A percentile compares a stretch with the other conserved stretches of the same genome.
Conservation (phyloP, 2,329 filamentous ascomycete genomes). For the Lachnellula willkommii region DNA sequence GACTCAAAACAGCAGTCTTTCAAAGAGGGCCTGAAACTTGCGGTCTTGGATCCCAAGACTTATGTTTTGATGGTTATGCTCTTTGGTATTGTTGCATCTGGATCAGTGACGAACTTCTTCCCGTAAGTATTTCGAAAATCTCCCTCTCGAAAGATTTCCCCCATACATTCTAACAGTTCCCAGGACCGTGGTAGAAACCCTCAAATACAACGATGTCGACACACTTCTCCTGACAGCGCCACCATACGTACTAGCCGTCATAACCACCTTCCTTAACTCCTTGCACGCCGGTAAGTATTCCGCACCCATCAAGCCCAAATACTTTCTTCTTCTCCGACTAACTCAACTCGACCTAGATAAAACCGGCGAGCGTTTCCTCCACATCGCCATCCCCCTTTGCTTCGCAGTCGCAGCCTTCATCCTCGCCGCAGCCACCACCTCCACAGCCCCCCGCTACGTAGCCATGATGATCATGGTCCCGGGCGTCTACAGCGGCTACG, state of each 20-base stretch:
- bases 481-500: conserved; percentile 60
- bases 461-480: conserved; percentile 69
- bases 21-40: conserved; percentile 45
- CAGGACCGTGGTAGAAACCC: conserved; percentile 59
- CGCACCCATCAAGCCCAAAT: not conserved
- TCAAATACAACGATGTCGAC: conserved; percentile 55
- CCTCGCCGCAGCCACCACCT: conserved; percentile 57
- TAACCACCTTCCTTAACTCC: conserved; percentile 59
- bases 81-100: conserved; percentile 52
- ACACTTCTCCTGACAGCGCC: conserved; percentile 61
- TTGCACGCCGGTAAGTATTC: conserved; percentile 50
- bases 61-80: conserved; percentile 33
- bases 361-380: conserved; percentile 65
- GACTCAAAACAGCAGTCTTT: conserved; percentile 51
- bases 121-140: conserved; percentile 33
- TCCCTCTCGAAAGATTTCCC: conserved; percentile 38
- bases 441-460: conserved; percentile 58
- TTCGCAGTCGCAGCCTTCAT: conserved; percentile 62
- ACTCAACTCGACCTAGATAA: conserved; percentile 40
- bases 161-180: conserved; percentile 31
- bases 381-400: conserved; percentile 57
- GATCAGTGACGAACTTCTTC: conserved; percentile 63
- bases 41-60: conserved; percentile 51
- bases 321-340: not conserved
- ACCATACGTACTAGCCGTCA: conserved; percentile 57